Conservation (phyloP, 2,329 filamentous ascomycete genomes). For the Phaeosphaeria sp. region DNA sequence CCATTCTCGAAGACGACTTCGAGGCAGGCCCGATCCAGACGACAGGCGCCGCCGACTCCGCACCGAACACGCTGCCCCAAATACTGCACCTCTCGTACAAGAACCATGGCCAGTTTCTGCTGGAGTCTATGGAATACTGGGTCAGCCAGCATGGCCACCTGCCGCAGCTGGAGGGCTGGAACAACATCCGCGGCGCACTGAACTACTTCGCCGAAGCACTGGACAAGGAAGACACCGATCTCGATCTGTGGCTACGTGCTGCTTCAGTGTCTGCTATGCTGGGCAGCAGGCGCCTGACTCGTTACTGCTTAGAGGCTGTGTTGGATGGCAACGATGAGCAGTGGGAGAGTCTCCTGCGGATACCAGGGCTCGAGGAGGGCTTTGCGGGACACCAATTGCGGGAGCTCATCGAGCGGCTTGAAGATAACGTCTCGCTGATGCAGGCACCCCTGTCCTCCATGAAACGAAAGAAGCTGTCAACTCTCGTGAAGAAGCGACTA, state of each 20-base stretch:
- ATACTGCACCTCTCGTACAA: constrained; percentile 94
- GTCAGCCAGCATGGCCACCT: constrained; percentile 40
- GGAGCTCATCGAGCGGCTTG: constrained; percentile 56
- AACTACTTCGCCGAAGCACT: constrained; percentile 66
- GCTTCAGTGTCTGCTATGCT: constrained; percentile 65
- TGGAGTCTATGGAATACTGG: constrained; percentile 74
- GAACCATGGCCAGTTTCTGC: constrained; percentile 88
- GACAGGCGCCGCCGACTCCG: constrained; percentile 72
- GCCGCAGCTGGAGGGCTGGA: constrained; percentile 41
- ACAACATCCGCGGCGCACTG: constrained; percentile 47
- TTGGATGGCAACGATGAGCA: constrained; percentile 67
- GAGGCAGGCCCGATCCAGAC: constrained; percentile 51
- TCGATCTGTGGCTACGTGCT: constrained; percentile 69
- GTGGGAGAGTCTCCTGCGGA: constrained; percentile 59
- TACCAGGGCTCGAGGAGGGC: constrained; percentile 58
- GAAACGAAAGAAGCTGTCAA: constrained; percentile 59
- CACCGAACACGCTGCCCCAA: constrained; percentile 82
- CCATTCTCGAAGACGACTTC: constrained; percentile 47
- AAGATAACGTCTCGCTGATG: constrained; percentile 63
- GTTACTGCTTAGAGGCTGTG: constrained; percentile 70
- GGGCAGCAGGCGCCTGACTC: constrained; percentile 64
- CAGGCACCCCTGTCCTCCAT: constrained; percentile 59
- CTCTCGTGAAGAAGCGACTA: constrained; percentile 60
- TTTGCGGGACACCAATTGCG: constrained; percentile 46
- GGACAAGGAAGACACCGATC: constrained; percentile 69